Evolutionary conservation across 2,329 filamentous ascomycete genomes (phyloP).

Genomic region (Coniochaeta sp.): DNA sequence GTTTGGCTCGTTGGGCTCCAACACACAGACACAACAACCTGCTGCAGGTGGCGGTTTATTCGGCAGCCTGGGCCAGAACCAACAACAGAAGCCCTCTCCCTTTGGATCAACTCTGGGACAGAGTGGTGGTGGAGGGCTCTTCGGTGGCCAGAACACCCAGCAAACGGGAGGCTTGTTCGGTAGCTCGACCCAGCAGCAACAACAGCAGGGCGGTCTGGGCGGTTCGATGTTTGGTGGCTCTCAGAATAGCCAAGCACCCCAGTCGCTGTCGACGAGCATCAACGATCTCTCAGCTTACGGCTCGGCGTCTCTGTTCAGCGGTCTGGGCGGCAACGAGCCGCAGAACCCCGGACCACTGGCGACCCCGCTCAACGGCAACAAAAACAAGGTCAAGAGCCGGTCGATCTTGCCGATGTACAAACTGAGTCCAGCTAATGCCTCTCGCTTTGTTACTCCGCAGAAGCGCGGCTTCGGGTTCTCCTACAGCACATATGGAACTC

Average conservation of each 20-base stretch:
- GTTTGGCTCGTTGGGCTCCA: conserved; percentile 35
- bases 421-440: conserved; percentile 72
- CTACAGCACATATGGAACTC: conserved; percentile 85
- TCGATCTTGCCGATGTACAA: conserved; percentile 82
- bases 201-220: conserved; percentile 34
- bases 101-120: conserved; percentile 38
- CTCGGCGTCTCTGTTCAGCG: conserved; percentile 76
- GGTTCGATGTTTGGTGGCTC: conserved; percentile 53
- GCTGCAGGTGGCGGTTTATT: conserved; percentile 34
- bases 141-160: conserved; percentile 39
- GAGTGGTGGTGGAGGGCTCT: conserved; percentile 40
- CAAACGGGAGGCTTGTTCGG: conserved; percentile 35
- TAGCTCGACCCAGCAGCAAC: conserved; percentile 38
- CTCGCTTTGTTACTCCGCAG: conserved; percentile 74
- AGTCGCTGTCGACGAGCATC: conserved; percentile 69
- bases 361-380: conserved; percentile 73
- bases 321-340: conserved; percentile 53
- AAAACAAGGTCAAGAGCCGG: conserved; percentile 66
- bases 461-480: conserved; percentile 87
- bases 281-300: conserved; percentile 85
- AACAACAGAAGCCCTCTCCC: conserved; percentile 43
- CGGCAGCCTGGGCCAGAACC: conserved; percentile 39
- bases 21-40: conserved; percentile 11
- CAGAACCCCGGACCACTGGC: conserved; percentile 82
- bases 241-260: conserved; percentile 40